Base-by-base conservation (phyloP, 140 eudicot species). In the Senecio squalidus region DNA sequence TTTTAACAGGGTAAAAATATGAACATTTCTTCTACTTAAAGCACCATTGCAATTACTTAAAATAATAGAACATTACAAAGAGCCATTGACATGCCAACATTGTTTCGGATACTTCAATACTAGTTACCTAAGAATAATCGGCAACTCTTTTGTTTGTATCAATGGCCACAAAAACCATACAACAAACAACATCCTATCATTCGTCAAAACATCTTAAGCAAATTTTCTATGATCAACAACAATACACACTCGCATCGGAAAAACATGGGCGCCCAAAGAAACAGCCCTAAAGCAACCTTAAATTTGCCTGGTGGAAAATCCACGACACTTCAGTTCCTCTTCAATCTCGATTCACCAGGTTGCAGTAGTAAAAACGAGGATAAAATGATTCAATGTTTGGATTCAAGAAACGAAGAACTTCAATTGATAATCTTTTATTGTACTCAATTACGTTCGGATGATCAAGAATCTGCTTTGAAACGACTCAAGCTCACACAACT, bases 401-500 rank as follows among this genome's bases (percentile, higher is more conserved):
- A 69, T 29, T 63, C 81, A 1, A 74, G 61, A 39, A 38, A 49
- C 25, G 88, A 82, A 16, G 85, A 83, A 55, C 66, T 80, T 25
- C 51, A 58, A 6, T 65, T 81, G 21, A 54, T 83, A 8, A 74
- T 86, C 55, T 36, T 70, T 6, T 77, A 69, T 54, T 86, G 95
- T 58, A 66, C 85, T 10, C 33, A 36, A 13, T 58, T 60, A 29
- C 73, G 39, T 54, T 66, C 44, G 9, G 64, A 59, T 11, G 81
- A 83, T 49, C 83, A 55, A 9, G 88, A 80, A 70, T 75, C 82
- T 38, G 80, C 78, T 55, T 70, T 80, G 58, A 82, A 86, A 76
- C 71, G 83, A 17, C 79, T 74, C 43, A 79, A 82, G 24, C 85
- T 86, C 58, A 73, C 81, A 9, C 90, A 72, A 47, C 83, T 83